Evolutionary conservation across 495 filamentous ascomycete species (phyloP), one percentile per base, ranked within the genome.

Genomic region (Neurospora pannonica): DNA sequence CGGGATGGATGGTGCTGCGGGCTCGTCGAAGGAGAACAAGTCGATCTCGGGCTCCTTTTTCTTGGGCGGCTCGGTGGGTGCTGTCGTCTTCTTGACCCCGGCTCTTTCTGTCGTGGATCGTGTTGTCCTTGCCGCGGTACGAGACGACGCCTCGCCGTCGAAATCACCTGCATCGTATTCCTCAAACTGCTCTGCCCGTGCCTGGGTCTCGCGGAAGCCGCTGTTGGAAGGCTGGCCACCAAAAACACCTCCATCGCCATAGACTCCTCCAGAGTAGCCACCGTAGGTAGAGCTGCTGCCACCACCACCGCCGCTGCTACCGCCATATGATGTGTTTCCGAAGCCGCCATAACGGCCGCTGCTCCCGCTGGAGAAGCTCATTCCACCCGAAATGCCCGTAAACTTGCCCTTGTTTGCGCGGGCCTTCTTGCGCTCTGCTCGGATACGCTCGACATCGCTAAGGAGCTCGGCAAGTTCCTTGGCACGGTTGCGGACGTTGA

Each of bases 401-500:
- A 97, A 98, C 82, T 99, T 98, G 83, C 94, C 94, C 77, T 95
- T 90, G 77, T 94, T 97, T 38, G 89, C 76, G 70, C 93, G 87
- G 38, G 96, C 93, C 85, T 98, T 99, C 86, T 99, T 99, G 69
- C 96, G 87, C 85, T 99, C 96, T 0, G 92, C 74, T 70, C 96
- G 92, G 77, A 99, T 98, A 36, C 91, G 87, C 28, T 99, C 96
- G 60, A 99, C 97, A 80, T 99, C 97, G 73, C 92, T 88, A 38
- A 99, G 88, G 40, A 99, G 87, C 75, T 99, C 97, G 19, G 93
- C 93, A 70, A 99, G 86, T 82, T 98, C 97, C 83, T 97, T 97
- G 38, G 95, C 93, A 62, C 97, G 90, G 81, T 98, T 98, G 73
- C 96, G 92, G 73, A 99, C 96, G 79, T 99, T 99, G 79, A 98